phyloP scores from a whole-genome alignment of 2,329 filamentous ascomycete genomes.

The Trichoderma harzianum region DNA sequence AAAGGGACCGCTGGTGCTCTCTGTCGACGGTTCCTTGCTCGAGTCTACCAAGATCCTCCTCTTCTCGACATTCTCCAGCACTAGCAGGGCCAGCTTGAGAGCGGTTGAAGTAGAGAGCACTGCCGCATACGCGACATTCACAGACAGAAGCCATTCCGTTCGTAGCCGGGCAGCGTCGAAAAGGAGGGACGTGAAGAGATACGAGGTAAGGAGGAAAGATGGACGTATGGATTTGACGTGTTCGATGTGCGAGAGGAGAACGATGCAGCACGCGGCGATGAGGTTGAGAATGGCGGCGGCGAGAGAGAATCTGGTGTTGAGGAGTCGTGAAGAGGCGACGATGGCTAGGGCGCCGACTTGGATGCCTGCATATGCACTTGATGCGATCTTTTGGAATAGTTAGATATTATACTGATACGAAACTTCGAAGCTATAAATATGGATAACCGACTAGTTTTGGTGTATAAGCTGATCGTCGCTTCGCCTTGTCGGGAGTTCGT shows the following conservation, averaged over 20 bases:
- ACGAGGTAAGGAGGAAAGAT: conserved; percentile 30
- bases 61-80: conserved; percentile 33
- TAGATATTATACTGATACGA: not conserved
- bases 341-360: conserved; percentile 29
- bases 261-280: conserved; percentile 27
- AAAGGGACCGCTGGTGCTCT: conserved; percentile 44
- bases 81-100: conserved; percentile 27
- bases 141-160: conserved; percentile 32
- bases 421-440: not conserved
- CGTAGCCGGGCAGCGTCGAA: conserved; percentile 34
- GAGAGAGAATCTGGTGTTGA: conserved; percentile 30
- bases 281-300: conserved; percentile 30
- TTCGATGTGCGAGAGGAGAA: conserved; percentile 30
- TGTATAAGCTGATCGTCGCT: conserved; percentile 27
- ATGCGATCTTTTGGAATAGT: conserved; percentile 22
- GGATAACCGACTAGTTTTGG: conserved; percentile 26
- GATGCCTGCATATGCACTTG: conserved; percentile 24
- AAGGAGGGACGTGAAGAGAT: conserved; percentile 30
- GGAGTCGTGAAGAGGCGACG: conserved; percentile 25
- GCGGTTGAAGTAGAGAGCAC: conserved; percentile 24
- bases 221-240: conserved; percentile 35
- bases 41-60: conserved; percentile 35
- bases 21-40: conserved; percentile 42
- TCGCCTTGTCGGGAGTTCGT: conserved; percentile 25
- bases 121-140: conserved; percentile 26